Conservation (phyloP, 2,329 filamentous ascomycete genomes). For the Xylaria sp. region DNA sequence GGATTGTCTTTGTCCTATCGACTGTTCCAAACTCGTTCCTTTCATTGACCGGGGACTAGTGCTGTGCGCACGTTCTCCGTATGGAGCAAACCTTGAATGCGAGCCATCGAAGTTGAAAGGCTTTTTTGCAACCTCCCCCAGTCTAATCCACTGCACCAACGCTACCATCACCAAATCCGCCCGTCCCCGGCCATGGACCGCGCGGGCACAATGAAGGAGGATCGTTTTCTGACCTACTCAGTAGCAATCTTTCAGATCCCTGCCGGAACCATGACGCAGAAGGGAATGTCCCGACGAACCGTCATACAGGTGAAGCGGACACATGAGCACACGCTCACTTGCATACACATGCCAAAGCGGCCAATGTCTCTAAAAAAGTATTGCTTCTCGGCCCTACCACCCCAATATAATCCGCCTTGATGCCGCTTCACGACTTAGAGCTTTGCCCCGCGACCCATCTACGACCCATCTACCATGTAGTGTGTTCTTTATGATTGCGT, state of each 20-base stretch:
- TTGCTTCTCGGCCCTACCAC: slow-evolving; percentile 45
- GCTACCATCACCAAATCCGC: slow-evolving; percentile 40
- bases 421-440: slow-evolving; percentile 38
- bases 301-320: slow-evolving; percentile 43
- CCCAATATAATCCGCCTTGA: slow-evolving; percentile 44
- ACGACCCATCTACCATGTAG: too few species aligned
- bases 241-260: slow-evolving; percentile 40
- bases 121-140: slow-evolving; percentile 37
- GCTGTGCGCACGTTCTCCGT: slow-evolving; percentile 24
- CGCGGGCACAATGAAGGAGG: slow-evolving; percentile 40
- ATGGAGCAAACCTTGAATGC: slow-evolving; percentile 40
- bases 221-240: slow-evolving; percentile 37
- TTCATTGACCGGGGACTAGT: slow-evolving; percentile 37
- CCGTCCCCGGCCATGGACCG: slow-evolving; percentile 40
- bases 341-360: slow-evolving; percentile 45
- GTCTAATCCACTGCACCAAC: slow-evolving; percentile 40
- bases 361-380: slow-evolving; percentile 43
- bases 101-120: slow-evolving; percentile 39
- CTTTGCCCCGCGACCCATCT: slow-evolving; percentile 33
- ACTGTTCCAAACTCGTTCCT: slow-evolving; percentile 43
- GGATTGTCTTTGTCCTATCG: slow-evolving; percentile 39
- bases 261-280: slow-evolving; percentile 47
- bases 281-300: slow-evolving; percentile 40
- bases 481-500: slow-evolving; percentile 38
- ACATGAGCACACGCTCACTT: slow-evolving; percentile 41